Base-by-base conservation (phyloP, 2,329 filamentous ascomycete species). In the Calonectria honghensis region DNA sequence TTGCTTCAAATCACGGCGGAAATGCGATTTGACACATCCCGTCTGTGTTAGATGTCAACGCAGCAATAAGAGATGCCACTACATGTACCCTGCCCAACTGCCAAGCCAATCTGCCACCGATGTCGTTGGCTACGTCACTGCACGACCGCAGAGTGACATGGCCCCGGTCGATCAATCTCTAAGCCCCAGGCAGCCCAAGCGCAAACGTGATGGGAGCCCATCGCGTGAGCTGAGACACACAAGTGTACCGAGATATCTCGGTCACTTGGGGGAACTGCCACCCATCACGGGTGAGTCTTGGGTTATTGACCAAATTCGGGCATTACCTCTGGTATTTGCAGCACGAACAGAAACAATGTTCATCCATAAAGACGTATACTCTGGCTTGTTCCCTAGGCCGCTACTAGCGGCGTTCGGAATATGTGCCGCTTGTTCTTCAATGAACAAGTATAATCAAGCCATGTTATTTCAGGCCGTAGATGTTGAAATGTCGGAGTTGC, bases 401-500 rank as follows among this genome's bases (percentile, higher is more conserved):
- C 61, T 76, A 32, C 69, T 66, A 10, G 64, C 72, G 14, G 74
- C 74, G 5, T 74, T 70, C 24, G 68, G 71, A 1, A 61, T 76
- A 29, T 76, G 74, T 35, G 68, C 66, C n/a, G 74, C 61, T 31
- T 65, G 45, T 20, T 2, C 64, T 10, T 61, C 70, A 16, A 31
- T 68, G 32, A 76, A 50, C 20, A 68, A 71, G 16, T 35, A 37
- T 16, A 76, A 70, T 35, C 52, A 52, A 35, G 11, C 37, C 18
- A 11, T 74, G 31, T 6, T 76, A 29, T 73, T 76, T 35, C 64
- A 64, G n/a, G 54, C 65, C 13, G 54, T 79, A 29, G 79, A 80
- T 35, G 73, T 75, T 4, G 79, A 80, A 45, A 73, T 79, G 41
- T 74, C 74, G n/a, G 76, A 76, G 16, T 73, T 79, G 70, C n/a